Conservation (phyloP, 257 asterid species). For the Cinchona pubescens region DNA sequence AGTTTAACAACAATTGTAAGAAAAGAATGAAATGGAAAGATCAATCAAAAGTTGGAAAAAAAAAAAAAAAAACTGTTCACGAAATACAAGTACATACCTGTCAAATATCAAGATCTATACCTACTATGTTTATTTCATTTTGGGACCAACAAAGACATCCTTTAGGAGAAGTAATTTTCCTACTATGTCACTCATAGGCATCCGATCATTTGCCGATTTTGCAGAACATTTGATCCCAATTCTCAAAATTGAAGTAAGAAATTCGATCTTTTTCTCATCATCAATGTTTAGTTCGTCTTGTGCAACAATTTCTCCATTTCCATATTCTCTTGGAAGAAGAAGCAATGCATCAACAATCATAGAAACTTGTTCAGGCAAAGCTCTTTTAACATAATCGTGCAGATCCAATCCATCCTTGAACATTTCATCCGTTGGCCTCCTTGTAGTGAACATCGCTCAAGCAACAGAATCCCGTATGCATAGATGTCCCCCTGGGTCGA, state of each 20-base stretch:
- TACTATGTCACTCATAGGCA: background rate
- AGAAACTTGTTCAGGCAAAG: conserved; percentile 16
- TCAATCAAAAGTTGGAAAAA: no score
- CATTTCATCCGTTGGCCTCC: background rate
- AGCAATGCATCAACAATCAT: conserved; percentile 16
- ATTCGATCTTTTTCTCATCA: background rate
- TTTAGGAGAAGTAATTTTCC: background rate
- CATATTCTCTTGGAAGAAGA: background rate
- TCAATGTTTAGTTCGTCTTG: background rate
- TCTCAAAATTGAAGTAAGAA: background rate
- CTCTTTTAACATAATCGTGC: conserved; percentile 12
- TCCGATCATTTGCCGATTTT: background rate
- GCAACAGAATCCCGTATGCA: no score
- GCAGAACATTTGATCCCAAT: background rate
- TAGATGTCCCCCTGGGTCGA: background rate
- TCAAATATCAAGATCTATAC: background rate
- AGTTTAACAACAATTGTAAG: no score
- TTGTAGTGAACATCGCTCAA: no score
- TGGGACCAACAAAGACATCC: background rate
- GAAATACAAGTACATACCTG: no score
- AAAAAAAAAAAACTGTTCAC: no score
- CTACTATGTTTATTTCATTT: no score
- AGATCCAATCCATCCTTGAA: conserved; percentile 21
- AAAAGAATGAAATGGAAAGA: no score
- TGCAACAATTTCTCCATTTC: no score